These are phyloP conservation scores for Lumnitzera racemosa DNA, from an alignment of 345 rosid species.

Conservation along the genomic window DNA sequence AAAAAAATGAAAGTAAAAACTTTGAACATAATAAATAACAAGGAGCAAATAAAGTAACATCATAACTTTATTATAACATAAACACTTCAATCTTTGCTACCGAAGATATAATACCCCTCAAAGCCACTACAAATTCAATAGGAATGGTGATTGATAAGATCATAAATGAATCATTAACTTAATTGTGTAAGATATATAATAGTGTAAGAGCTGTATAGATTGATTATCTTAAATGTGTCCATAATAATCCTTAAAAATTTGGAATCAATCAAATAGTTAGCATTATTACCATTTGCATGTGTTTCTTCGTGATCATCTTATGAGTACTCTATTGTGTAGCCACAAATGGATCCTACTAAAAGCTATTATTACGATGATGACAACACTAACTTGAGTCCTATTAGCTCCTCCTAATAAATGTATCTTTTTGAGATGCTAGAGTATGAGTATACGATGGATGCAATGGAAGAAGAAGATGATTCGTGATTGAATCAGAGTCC, in stretches of 20 bases:
- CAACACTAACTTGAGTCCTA: not conserved
- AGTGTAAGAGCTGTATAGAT: constrained; percentile 60
- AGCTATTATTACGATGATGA: constrained; percentile 6
- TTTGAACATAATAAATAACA: no score
- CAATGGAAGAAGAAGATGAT: no score
- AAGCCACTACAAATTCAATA: constrained; percentile 8
- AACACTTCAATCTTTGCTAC: no score
- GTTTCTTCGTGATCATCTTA: constrained; percentile 24
- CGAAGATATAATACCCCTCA: no score
- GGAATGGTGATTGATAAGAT: constrained; percentile 21
- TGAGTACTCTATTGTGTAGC: constrained; percentile 66
- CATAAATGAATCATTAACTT: constrained; percentile 19
- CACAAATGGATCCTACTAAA: constrained; percentile 52
- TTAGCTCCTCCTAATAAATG: no score
- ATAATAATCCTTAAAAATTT: constrained; percentile 27
- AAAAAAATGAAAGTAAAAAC: no score
- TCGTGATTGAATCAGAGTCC: no score
- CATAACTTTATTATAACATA: no score
- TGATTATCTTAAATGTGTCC: constrained; percentile 49
- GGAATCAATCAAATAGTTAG: constrained; percentile 10
- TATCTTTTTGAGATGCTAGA: no score
- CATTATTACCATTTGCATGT: constrained; percentile 1
- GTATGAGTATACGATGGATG: no score
- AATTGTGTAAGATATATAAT: constrained; percentile 54
- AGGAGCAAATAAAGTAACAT: no score